Base-by-base conservation (phyloP, 2,329 filamentous ascomycete species). In the Penicillium sp. region DNA sequence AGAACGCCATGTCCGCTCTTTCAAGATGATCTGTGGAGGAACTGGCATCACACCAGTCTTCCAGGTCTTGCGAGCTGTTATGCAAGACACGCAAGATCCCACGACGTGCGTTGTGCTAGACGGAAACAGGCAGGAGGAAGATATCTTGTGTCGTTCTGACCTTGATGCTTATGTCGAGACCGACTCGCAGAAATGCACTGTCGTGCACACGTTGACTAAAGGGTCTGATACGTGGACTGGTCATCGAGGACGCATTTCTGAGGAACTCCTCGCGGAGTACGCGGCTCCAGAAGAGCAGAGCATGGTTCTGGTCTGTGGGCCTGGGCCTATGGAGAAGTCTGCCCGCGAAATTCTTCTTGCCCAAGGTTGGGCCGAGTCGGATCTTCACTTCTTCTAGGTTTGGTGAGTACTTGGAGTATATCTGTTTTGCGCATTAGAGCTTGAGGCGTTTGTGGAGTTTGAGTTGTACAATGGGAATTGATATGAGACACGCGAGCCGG, bases 1-100 rank as follows among this genome's bases (percentile, higher is more conserved):
- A 21, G 70, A 78, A 54, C 77, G 86, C 10, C 72, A 64, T 0
- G 82, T 95, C 1, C 82, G 80, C 50, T 82, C 81, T 13, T 90
- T 96, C 71, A 79, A 89, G 68, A 96, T 96, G 91, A 86, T 96
- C 32, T 94, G 90, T 64, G 92, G 83, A 15, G 92, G 92, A 6
- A 90, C 85, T n/a, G 92, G 92, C 1, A 88, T 97, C 66, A 96
- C 92, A n/a, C 92, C 92, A 0, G 89, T 96, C 60, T 94, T 87
- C 69, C 89, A 94, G 67, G 89, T 96, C 3, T 77, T 95, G 50
- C 80, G 89, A 7, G 87, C 89, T 0, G 83, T 95, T 0, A 81
- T 91, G 70, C 78, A 81, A 44, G 84, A 93, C 59, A 63, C 69
- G 1, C 69, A 77, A 0, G 89, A 93, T 65, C 61, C 71, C 9